Evolutionary conservation across 441 rosid species (phyloP).

Genomic region (Bruguiera hainesii): DNA sequence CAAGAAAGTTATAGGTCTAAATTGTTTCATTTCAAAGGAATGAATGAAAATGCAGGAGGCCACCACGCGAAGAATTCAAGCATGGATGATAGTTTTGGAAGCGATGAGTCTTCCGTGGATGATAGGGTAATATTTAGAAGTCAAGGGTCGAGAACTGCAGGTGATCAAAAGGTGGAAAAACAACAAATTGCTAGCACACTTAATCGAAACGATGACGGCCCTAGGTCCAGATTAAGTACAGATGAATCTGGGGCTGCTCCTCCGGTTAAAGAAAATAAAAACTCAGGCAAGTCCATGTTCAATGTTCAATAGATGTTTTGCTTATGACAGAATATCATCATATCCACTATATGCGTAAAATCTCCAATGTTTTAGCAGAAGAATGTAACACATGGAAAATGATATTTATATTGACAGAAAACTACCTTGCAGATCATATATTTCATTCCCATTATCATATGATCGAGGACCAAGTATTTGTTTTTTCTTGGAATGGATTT

Average conservation of each 20-base stretch:
- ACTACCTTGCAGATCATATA: too few relatives aligned
- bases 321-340: too few relatives aligned
- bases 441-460: background rate
- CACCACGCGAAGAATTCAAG: slow-evolving; percentile 40
- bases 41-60: slow-evolving; percentile 29
- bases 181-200: slow-evolving; percentile 25
- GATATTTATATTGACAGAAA: too few relatives aligned
- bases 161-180: slow-evolving; percentile 19
- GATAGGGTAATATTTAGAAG: slow-evolving; percentile 19
- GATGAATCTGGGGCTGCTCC: slow-evolving; percentile 30
- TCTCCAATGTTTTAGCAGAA: too few relatives aligned
- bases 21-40: slow-evolving; percentile 42
- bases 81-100: slow-evolving; percentile 29
- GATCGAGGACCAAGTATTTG: background rate
- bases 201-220: slow-evolving; percentile 22
- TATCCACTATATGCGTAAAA: too few relatives aligned
- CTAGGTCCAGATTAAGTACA: slow-evolving; percentile 28
- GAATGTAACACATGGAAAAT: too few relatives aligned
- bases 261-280: slow-evolving; percentile 38
- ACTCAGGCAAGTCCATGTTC: slow-evolving; percentile 34
- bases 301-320: too few relatives aligned
- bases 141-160: slow-evolving; percentile 16
- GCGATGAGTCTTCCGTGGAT: slow-evolving; percentile 26
- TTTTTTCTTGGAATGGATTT: background rate
- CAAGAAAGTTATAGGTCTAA: slow-evolving; percentile 45